phyloP scores from a whole-genome alignment of 2,329 filamentous ascomycete species.

The Exophiala dermatitidis region DNA sequence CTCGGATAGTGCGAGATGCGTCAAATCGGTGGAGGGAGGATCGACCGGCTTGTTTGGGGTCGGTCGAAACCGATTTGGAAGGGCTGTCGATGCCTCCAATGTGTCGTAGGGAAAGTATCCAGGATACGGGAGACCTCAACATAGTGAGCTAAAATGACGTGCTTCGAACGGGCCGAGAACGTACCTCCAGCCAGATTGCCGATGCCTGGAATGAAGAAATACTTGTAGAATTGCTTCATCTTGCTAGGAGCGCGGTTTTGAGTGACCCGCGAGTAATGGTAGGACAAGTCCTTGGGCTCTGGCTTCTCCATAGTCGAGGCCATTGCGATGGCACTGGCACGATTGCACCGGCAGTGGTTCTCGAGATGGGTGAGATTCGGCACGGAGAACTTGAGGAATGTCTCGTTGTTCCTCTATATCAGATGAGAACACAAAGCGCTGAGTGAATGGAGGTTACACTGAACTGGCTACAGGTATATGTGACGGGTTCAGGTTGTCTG shows the following conservation, averaged over 20 bases:
- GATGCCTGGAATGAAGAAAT: constrained; percentile 60
- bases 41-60: constrained; percentile 56
- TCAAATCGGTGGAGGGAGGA: constrained; percentile 34
- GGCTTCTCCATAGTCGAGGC: constrained; percentile 32
- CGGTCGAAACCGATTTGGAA: constrained; percentile 65
- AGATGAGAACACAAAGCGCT: too few relatives aligned
- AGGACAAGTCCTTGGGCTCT: constrained; percentile 65
- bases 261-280: constrained; percentile 67
- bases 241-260: constrained; percentile 56
- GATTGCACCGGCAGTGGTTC: too few relatives aligned
- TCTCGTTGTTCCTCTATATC: too few relatives aligned
- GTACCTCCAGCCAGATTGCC: constrained; percentile 55
- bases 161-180: constrained; percentile 6
- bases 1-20: constrained; percentile 34
- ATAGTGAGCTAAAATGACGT: constrained; percentile 11
- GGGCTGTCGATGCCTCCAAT: constrained; percentile 71
- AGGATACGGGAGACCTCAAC: constrained; percentile 66
- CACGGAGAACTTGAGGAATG: too few relatives aligned
- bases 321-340: constrained; percentile 4
- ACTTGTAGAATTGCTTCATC: constrained; percentile 81
- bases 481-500: too few relatives aligned
- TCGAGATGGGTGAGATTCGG: too few relatives aligned
- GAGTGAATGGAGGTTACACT: too few relatives aligned
- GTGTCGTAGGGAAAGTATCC: constrained; percentile 86
- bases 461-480: too few relatives aligned